Base-by-base conservation (phyloP, 1,284 basidiomycete genomes). In the Grifola frondosa region DNA sequence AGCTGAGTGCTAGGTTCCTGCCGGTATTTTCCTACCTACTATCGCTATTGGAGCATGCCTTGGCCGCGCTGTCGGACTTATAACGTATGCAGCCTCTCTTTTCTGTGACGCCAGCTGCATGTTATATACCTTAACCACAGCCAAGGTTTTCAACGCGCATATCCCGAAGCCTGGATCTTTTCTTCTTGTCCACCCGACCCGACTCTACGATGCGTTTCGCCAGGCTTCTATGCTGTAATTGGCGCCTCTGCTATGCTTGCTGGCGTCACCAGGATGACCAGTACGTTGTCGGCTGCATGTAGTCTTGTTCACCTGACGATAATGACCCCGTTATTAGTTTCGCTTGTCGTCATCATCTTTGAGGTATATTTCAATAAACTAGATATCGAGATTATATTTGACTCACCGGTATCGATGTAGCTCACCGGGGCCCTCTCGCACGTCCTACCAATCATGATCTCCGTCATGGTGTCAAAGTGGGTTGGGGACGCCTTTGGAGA, bases 221-320 rank as follows among this genome's bases (percentile, higher is more conserved):
- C 88, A 3, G 85, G 86, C 23, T 88, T 91, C 54, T 92, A 92
- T 57, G 84, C 88, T 12, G 84, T 91, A 17, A 81, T 91, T 26
- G 89, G 89, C 1, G 88, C 88, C 15, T 82, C 88, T 22, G 84
- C 86, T 2, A 85, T 89, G 74, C 67, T 91, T 0, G 86, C 81
- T 7, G 89, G 89, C 4, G 87, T 91, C 3, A 92, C 88, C 5
- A 68, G 84, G 44, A 91, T 90, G 81, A 91, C 80, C 21, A 78
- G 84, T 86, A 53, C 57, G 78, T 59, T 9, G 28, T 23, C 5
- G 4, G 5, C 5, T 24, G 10, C 12, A 1, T 11, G 4, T 21
- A 16, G 8, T 26, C 12, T 6, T 5, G 10, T n/a, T 5, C 12
- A 21, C 9, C 16, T 23, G 22, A 12, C 21, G 5, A 6, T 15